Evolutionary conservation across 163 green algal species (phyloP), one percentile per base, ranked within the genome.

Genomic region (Coccomyxa subellipsoidea): DNA sequence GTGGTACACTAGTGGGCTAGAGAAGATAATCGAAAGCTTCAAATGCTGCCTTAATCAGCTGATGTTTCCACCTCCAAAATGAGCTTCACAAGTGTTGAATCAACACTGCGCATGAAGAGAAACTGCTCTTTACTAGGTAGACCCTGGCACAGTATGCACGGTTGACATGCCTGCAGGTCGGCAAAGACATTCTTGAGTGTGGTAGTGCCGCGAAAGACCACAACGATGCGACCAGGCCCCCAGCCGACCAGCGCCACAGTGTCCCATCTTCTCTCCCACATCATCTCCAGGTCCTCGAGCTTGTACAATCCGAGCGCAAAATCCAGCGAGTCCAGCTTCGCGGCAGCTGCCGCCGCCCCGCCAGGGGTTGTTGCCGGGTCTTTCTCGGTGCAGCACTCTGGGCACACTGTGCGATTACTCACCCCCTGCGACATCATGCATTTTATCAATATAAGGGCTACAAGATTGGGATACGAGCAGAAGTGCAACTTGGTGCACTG

Each of bases 171-270:
- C 82, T 91, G 78, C 7, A 91, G 38, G 80, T 94, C 90, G 29
- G 85, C 83, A 32, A 88, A 36, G 4, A 91, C 86, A 39, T 94
- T 92, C 73, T 82, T 83, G 31, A 89, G 32, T 31, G 77, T 86
- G 25, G 81, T 84, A 12, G 89, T 92, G 12, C 90, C 90, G 69
- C 89, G 86, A 75, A 92, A 92, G 32, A 88, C 80, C 15, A 92
- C 37, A 47, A 93, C 84, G 0, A 91, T 69, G 0, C 34, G 84
- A 31, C 38, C 71, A 29, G 70, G 32, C 70, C 83, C 77, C 86
- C 86, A 92, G 34, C 81, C 90, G 9, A 94, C 38, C 39, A 92
- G 40, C 35, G 85, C 82, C 29, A 87, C 86, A n/a, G 89, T 94
- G 82, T 92, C 90, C 21, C 83, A 80, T 72, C 78, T 5, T 29